Conservation (phyloP, 2,329 filamentous ascomycete genomes). For the Fusarium sambucinum region DNA sequence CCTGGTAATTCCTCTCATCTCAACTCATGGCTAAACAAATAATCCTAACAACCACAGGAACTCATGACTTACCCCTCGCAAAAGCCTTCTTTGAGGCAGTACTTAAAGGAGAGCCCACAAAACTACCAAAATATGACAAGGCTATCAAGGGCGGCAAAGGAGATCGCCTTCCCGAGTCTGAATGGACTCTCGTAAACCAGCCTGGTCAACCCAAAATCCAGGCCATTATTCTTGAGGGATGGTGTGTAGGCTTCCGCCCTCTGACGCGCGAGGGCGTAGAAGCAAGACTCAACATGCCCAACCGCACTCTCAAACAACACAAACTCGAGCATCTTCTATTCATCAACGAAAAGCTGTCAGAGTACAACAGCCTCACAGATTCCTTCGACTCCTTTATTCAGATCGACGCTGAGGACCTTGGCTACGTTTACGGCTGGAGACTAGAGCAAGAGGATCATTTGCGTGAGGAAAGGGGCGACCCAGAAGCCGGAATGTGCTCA, state of each 20-base stretch:
- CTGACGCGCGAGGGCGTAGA: slow-evolving; percentile 65
- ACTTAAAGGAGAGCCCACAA: slow-evolving; percentile 63
- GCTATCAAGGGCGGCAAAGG: slow-evolving; percentile 80
- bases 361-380: slow-evolving; percentile 64
- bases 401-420: slow-evolving; percentile 76
- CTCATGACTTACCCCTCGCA: slow-evolving; percentile 80
- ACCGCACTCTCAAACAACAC: slow-evolving; percentile 63
- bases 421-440: slow-evolving; percentile 87
- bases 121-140: slow-evolving; percentile 85
- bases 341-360: slow-evolving; percentile 61
- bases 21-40: neutral
- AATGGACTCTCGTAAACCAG: slow-evolving; percentile 72
- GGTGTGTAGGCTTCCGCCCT: slow-evolving; percentile 87
- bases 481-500: slow-evolving; percentile 78
- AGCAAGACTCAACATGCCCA: slow-evolving; percentile 64
- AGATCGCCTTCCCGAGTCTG: slow-evolving; percentile 73
- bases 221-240: slow-evolving; percentile 87
- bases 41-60: slow-evolving; percentile 51
- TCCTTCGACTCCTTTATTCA: slow-evolving; percentile 68
- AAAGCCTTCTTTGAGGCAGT: slow-evolving; percentile 70
- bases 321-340: slow-evolving; percentile 62
- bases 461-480: slow-evolving; percentile 69
- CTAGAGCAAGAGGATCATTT: slow-evolving; percentile 82
- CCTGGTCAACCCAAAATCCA: slow-evolving; percentile 62
- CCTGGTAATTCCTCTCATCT: slow-evolving; percentile 64